Conservation (phyloP, 2,329 filamentous ascomycete genomes). For the Pseudocercospora cruenta region DNA sequence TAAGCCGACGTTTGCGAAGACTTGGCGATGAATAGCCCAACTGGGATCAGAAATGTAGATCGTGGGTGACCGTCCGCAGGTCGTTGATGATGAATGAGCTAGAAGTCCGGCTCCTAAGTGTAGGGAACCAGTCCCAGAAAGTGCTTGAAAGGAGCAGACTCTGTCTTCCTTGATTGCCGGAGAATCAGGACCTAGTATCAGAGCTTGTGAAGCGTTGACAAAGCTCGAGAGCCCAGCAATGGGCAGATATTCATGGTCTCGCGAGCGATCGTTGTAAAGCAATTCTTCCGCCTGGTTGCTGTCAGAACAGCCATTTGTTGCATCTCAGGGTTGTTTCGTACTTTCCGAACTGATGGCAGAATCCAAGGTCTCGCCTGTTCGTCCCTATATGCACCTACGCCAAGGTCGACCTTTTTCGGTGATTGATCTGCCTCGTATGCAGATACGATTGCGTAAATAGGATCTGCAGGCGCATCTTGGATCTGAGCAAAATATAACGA, state of each 20-base stretch:
- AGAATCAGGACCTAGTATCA: conserved; percentile 79
- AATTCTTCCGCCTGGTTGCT: conserved; percentile 82
- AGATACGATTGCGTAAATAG: conserved; percentile 88
- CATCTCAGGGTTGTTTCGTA: conserved; percentile 48
- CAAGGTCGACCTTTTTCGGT: conserved; percentile 86
- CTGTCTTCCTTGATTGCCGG: conserved; percentile 84
- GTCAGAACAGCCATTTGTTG: neutral
- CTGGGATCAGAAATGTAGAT: conserved; percentile 94
- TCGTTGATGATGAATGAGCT: conserved; percentile 69
- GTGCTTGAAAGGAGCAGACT: conserved; percentile 81
- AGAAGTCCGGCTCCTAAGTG: conserved; percentile 95
- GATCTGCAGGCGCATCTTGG: conserved; percentile 76
- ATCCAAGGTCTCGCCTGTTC: conserved; percentile 97
- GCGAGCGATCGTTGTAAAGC: conserved; percentile 81
- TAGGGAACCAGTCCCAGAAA: conserved; percentile 94
- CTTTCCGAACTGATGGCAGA: conserved; percentile 93
- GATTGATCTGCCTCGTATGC: conserved; percentile 79
- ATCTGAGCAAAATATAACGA: no score
- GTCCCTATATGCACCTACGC: conserved; percentile 93
- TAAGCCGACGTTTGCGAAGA: conserved; percentile 88
- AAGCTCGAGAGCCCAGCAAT: conserved; percentile 87
- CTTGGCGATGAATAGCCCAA: conserved; percentile 98
- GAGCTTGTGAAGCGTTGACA: conserved; percentile 85
- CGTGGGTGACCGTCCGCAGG: conserved; percentile 63
- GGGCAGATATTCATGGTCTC: conserved; percentile 98